A percentile compares a stretch with the other conserved stretches of the same genome.
phyloP scores from a whole-genome alignment of 2,329 filamentous ascomycete genomes.

The Ceratocystis eucalypticola region DNA sequence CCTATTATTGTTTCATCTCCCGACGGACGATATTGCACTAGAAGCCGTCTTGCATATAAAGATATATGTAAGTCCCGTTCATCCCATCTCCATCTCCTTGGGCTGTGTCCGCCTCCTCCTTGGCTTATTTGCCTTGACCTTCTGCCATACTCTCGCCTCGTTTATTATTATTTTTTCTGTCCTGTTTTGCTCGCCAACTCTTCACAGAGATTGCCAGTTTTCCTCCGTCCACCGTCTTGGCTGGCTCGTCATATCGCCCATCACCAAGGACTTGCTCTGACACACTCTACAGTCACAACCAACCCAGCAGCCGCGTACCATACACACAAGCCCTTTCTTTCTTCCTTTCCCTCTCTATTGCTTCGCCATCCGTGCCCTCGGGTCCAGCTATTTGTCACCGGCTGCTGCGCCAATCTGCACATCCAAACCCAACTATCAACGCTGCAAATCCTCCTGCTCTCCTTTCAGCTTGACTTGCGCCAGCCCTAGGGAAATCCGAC shows the following conservation, averaged over 20 bases:
- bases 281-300: not conserved
- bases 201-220: not conserved
- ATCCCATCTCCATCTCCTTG: not conserved
- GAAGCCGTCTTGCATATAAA: not conserved
- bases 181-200: not conserved
- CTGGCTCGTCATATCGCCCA: not conserved
- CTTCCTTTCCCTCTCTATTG: no score
- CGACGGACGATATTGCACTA: not conserved
- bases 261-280: not conserved
- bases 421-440: slow-evolving; percentile 1
- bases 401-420: slow-evolving; percentile 2
- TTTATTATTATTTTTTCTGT: not conserved
- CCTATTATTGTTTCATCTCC: not conserved
- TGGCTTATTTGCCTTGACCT: not conserved
- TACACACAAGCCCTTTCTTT: not conserved
- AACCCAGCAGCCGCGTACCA: not conserved
- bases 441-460: not conserved
- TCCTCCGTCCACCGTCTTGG: not conserved
- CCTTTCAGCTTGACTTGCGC: slow-evolving; percentile 1
- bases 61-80: slow-evolving; percentile 2
- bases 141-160: not conserved
- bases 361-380: not conserved
- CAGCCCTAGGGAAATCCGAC: slow-evolving; percentile 4
- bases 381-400: not conserved
- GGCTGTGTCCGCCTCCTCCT: not conserved